These are phyloP conservation scores for Triticum turgidum DNA, from an alignment of 176 grass and related monocot species.

Conservation along the genomic window DNA sequence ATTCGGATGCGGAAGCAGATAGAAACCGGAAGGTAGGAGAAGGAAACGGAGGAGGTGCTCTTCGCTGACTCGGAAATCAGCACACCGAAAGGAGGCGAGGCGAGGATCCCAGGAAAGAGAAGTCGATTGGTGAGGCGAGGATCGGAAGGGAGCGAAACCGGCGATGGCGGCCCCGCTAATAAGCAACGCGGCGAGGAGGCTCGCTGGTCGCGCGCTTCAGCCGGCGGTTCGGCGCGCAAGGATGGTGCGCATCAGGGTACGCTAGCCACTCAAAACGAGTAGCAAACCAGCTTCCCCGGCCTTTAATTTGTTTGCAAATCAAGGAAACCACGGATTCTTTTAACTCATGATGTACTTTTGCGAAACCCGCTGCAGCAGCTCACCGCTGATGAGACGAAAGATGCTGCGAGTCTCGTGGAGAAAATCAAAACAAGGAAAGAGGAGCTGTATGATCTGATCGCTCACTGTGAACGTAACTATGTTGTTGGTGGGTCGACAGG, in stretches of 20 bases:
- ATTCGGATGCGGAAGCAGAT: not conserved
- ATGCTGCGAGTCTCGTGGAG: not conserved
- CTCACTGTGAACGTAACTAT: not conserved
- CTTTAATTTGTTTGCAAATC: too few relatives aligned
- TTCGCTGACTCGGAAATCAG: not conserved
- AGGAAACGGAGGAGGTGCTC: not conserved
- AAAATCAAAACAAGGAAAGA: not conserved
- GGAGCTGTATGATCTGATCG: not conserved
- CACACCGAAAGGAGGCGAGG: not conserved
- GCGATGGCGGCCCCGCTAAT: not conserved
- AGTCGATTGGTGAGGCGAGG: not conserved
- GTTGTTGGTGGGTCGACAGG: not conserved
- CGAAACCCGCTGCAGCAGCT: not conserved
- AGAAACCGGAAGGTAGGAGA: not conserved
- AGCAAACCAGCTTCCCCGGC: too few relatives aligned
- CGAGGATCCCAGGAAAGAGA: not conserved
- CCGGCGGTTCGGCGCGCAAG: too few relatives aligned
- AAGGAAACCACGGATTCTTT: too few relatives aligned
- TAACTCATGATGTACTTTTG: too few relatives aligned
- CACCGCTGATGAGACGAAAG: not conserved
- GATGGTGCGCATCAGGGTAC: too few relatives aligned
- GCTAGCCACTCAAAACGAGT: too few relatives aligned
- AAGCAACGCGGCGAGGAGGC: not conserved
- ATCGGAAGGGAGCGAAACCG: not conserved
- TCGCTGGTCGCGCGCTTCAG: not conserved